Evolutionary conservation across 495 filamentous ascomycete species (phyloP).

Genomic region (Hyaloscypha finlandica): DNA sequence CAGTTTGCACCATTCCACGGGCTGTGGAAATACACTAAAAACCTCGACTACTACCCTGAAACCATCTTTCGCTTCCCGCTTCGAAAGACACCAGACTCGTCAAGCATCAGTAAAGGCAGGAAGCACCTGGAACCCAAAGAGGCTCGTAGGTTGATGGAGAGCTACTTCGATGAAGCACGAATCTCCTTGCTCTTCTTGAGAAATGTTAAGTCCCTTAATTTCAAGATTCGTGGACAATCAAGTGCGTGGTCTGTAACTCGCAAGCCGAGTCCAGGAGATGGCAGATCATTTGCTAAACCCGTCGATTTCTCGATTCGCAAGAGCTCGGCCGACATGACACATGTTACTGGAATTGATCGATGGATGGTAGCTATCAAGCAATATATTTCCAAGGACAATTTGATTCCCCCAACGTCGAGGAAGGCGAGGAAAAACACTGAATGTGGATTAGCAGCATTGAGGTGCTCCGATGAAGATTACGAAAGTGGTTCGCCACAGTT

Average conservation of each 20-base stretch:
- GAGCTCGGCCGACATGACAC: too few relatives aligned
- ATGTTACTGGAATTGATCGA: too few relatives aligned
- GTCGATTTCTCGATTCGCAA: too few relatives aligned
- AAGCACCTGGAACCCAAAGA: constrained; percentile 11
- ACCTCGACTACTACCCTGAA: constrained; percentile 37
- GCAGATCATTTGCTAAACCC: too few relatives aligned
- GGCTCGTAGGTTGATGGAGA: constrained; percentile 21
- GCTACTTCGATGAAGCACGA: constrained; percentile 36
- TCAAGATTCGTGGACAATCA: constrained; percentile 21
- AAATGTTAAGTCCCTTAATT: constrained; percentile 31
- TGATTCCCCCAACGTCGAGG: too few relatives aligned
- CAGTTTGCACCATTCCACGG: constrained; percentile 45
- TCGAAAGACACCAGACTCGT: constrained; percentile 14
- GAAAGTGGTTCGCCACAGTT: neutral
- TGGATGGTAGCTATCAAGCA: too few relatives aligned
- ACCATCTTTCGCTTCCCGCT: constrained; percentile 47
- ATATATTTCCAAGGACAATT: too few relatives aligned
- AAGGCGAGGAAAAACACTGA: constrained; percentile 35
- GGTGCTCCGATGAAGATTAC: constrained; percentile 13
- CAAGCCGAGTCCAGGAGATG: too few relatives aligned
- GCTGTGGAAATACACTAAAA: constrained; percentile 34
- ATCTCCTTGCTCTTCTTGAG: constrained; percentile 37
- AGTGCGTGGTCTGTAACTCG: constrained; percentile 26
- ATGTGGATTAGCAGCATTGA: constrained; percentile 40
- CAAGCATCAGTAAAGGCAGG: constrained; percentile 23